These are phyloP conservation scores for Aurifilum marmelostoma DNA, from an alignment of 2,329 filamentous ascomycete genomes.

Conservation along the genomic window DNA sequence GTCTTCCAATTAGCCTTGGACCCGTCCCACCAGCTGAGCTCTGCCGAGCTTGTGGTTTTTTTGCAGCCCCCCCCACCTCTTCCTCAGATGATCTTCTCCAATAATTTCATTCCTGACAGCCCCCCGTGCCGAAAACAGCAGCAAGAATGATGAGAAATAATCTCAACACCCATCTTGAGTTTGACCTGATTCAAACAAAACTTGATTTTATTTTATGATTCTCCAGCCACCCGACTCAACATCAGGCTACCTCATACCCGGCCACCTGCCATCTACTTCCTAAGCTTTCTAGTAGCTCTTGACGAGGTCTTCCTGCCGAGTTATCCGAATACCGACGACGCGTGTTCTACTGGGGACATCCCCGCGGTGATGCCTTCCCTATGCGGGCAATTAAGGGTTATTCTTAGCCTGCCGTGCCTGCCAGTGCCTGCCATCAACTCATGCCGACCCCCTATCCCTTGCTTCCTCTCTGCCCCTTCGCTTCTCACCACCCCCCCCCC, in stretches of 20 bases:
- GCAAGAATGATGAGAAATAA: too few species aligned
- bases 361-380: neutral
- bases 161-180: too few species aligned
- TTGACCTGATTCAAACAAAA: too few species aligned
- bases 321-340: neutral
- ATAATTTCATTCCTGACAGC: neutral
- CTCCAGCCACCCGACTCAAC: neutral
- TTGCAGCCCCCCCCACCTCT: neutral
- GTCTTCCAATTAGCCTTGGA: neutral
- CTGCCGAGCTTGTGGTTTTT: too few species aligned
- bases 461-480: neutral
- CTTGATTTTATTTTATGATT: too few species aligned
- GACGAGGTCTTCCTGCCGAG: neutral
- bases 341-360: slow-evolving; percentile 6
- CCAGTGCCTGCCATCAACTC: neutral
- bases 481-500: neutral
- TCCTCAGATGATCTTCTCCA: too few species aligned
- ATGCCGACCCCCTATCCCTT: neutral
- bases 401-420: slow-evolving; percentile 7
- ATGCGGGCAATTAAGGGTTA: neutral
- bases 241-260: too few species aligned
- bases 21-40: neutral
- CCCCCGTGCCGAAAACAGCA: too few species aligned
- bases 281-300: neutral
- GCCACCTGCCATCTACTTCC: too few species aligned